These are phyloP conservation scores for Magnaporthiopsis poae DNA, from an alignment of 2,329 filamentous ascomycete species.

Conservation along the genomic window DNA sequence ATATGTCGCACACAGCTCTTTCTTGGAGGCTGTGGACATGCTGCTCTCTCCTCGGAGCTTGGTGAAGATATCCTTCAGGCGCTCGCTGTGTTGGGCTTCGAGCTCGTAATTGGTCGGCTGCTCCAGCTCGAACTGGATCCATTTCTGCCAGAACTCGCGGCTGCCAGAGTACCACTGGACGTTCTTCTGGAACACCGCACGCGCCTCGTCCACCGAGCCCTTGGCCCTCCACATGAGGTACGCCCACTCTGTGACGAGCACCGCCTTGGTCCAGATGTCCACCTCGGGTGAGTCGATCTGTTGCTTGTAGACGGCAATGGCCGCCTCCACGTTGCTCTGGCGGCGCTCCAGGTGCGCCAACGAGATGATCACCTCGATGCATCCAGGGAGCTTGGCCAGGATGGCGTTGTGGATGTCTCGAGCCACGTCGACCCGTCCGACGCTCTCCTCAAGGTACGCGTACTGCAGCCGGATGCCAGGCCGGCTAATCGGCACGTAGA, in stretches of 20 bases:
- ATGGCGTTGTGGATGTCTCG: conserved; percentile 78
- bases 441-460: conserved; percentile 87
- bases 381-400: conserved; percentile 64
- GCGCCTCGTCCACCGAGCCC: conserved; percentile 68
- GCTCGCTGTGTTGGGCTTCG: conserved; percentile 56
- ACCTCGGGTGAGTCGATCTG: conserved; percentile 66
- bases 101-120: conserved; percentile 60
- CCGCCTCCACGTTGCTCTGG: conserved; percentile 72
- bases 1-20: conserved; percentile 68
- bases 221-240: conserved; percentile 78
- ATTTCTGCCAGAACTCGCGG: conserved; percentile 79
- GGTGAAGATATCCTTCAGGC: conserved; percentile 72
- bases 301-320: conserved; percentile 70
- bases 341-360: conserved; percentile 79
- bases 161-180: conserved; percentile 77
- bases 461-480: conserved; percentile 80
- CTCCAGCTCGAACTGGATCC: conserved; percentile 78
- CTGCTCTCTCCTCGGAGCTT: conserved; percentile 64
- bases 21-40: conserved; percentile 57
- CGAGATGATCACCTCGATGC: conserved; percentile 78
- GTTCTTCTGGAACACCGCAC: conserved; percentile 73
- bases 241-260: conserved; percentile 82
- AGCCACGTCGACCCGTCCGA: conserved; percentile 65
- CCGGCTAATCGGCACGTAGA: conserved; percentile 78
- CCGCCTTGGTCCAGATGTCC: conserved; percentile 72